Evolutionary conservation across 2,329 filamentous ascomycete genomes (phyloP).

Genomic region (Tolypocladium guangdongense): DNA sequence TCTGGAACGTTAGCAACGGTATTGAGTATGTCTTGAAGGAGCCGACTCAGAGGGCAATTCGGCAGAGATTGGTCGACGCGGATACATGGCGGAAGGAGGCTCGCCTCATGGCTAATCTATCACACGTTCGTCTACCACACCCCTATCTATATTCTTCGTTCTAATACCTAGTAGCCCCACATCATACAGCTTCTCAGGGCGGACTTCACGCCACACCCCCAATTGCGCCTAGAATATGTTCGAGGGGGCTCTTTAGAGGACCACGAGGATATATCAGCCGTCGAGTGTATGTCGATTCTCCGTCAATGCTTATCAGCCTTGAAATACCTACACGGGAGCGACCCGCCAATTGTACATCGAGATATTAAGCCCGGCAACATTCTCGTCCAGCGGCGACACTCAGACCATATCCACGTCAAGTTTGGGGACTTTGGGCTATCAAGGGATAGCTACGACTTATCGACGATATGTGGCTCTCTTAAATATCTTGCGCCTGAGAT

Average conservation of each 20-base stretch:
- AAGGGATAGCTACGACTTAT: conserved; percentile 91
- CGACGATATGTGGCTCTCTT: conserved; percentile 77
- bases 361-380: conserved; percentile 95
- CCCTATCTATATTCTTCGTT: neutral
- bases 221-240: conserved; percentile 7
- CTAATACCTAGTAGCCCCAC: conserved; percentile 3
- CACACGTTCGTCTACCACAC: conserved; percentile 6
- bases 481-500: conserved; percentile 89
- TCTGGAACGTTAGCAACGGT: conserved; percentile 12
- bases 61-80: neutral
- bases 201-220: neutral
- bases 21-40: conserved; percentile 10
- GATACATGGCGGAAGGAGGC: conserved; percentile 9
- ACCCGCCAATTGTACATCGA: conserved; percentile 61
- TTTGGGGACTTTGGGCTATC: conserved; percentile 85
- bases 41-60: conserved; percentile 2
- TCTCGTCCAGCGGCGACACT: conserved; percentile 54
- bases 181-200: conserved; percentile 3
- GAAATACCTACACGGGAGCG: conserved; percentile 6
- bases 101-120: conserved; percentile 9
- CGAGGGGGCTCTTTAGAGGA: conserved; percentile 1
- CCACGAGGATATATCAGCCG: conserved; percentile 1
- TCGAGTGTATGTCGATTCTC: conserved; percentile 5
- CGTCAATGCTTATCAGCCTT: conserved; percentile 8
- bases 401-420: conserved; percentile 70